phyloP scores from a whole-genome alignment of 2,329 filamentous ascomycete genomes.

The Xylaria digitata region DNA sequence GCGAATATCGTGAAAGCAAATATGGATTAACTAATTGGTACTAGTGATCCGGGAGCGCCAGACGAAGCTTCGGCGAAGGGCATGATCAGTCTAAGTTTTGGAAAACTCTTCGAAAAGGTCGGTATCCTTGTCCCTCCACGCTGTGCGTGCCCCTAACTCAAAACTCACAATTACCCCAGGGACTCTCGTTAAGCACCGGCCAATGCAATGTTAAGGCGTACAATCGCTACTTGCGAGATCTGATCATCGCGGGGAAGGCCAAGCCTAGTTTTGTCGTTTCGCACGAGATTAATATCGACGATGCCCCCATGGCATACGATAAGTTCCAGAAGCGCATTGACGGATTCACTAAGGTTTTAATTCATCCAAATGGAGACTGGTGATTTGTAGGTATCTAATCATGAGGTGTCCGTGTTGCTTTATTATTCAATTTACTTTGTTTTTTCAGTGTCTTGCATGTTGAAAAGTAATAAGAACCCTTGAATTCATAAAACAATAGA shows the following conservation, averaged over 20 bases:
- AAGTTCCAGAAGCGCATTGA: conserved; percentile 31
- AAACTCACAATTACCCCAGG: conserved; percentile 7
- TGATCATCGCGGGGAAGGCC: conserved; percentile 29
- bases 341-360: conserved; percentile 27
- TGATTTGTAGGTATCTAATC: not conserved
- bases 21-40: not conserved
- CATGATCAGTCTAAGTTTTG: not conserved
- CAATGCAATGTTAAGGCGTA: conserved; percentile 31
- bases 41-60: conserved; percentile 22
- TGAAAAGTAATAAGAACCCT: too few relatives aligned
- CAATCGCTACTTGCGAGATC: conserved; percentile 27
- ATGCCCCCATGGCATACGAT: conserved; percentile 21
- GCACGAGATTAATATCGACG: conserved; percentile 24
- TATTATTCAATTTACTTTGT: too few relatives aligned
- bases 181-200: conserved; percentile 19
- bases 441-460: too few relatives aligned
- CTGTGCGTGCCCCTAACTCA: not conserved
- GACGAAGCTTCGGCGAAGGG: conserved; percentile 16
- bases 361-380: conserved; percentile 24
- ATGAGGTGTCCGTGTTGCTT: too few relatives aligned
- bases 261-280: conserved; percentile 31
- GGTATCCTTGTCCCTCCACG: not conserved
- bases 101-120: too few relatives aligned
- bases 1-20: not conserved
- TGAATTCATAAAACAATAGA: too few relatives aligned